Percentiles rank a stretch among this genome's conserved stretches.
phyloP scores from a whole-genome alignment of 495 filamentous ascomycete genomes.

The Penicillium bialowiezense region DNA sequence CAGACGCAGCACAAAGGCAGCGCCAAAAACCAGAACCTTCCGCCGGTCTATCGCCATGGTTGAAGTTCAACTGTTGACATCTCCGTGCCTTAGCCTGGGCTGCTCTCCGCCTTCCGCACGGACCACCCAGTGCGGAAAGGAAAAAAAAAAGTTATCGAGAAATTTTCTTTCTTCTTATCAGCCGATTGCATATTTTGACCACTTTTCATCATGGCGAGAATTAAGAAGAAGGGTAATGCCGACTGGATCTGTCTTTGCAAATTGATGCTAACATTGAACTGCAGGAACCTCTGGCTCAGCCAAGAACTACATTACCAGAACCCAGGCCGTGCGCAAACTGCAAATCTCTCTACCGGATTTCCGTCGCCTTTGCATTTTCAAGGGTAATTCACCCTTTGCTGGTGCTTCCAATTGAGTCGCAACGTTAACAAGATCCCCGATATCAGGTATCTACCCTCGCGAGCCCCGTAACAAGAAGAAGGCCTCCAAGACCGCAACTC shows the following conservation, averaged over 20 bases:
- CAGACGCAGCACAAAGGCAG: conserved; percentile 75
- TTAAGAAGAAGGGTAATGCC: conserved; percentile 87
- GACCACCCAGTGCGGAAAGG: conserved; percentile 29
- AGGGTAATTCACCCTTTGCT: conserved; percentile 50
- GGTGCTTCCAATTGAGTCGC: background rate
- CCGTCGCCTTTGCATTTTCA: conserved; percentile 97
- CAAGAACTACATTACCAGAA: conserved; percentile 98
- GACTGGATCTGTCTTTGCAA: background rate
- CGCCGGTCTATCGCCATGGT: conserved; percentile 66
- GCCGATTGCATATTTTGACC: conserved; percentile 14
- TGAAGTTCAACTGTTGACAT: conserved; percentile 13
- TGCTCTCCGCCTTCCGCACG: conserved; percentile 38
- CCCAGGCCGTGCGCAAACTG: conserved; percentile 93
- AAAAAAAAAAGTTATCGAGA: conserved; percentile 43
- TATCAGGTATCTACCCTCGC: conserved; percentile 84
- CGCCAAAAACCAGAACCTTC: conserved; percentile 70
- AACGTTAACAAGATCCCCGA: conserved; percentile 11
- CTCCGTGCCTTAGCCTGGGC: conserved; percentile 31
- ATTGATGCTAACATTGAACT: conserved; percentile 15
- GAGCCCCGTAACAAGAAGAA: conserved; percentile 97
- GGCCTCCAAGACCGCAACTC: conserved; percentile 83
- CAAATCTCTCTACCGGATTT: conserved; percentile 97
- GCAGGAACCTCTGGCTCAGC: conserved; percentile 83
- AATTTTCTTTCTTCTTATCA: conserved; percentile 36
- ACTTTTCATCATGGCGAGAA: conserved; percentile 62